Evolutionary conservation across 148 eudicot species (phyloP).

Genomic region (Rhododendron griersonianum): DNA sequence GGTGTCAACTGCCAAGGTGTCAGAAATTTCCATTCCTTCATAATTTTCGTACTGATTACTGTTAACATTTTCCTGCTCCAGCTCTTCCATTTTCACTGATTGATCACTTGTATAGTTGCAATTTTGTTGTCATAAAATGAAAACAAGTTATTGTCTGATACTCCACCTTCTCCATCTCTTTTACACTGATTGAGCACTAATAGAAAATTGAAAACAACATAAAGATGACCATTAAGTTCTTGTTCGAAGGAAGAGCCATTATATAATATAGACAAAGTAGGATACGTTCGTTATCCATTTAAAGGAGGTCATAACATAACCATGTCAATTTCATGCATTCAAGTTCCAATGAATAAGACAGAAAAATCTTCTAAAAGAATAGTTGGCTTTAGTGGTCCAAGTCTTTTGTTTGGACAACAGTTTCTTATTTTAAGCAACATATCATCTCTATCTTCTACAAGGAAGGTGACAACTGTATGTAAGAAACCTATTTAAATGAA

Average conservation of each 20-base stretch:
- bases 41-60: not conserved
- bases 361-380: not conserved
- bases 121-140: not conserved
- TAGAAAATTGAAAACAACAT: not conserved
- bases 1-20: constrained; percentile 10
- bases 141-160: not conserved
- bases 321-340: not conserved
- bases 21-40: constrained; percentile 1
- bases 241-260: not conserved
- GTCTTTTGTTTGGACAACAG: not conserved
- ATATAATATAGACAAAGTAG: not conserved
- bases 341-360: not conserved
- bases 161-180: not conserved
- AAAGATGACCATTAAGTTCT: not conserved
- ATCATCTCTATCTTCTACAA: not conserved
- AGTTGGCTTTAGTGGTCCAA: not conserved
- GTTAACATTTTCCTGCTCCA: not conserved
- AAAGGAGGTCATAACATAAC: not conserved
- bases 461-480: not conserved
- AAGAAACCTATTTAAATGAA: not conserved
- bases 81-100: not conserved
- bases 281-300: not conserved
- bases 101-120: not conserved
- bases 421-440: not conserved
- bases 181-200: not conserved